Percentiles rank a stretch among this genome's conserved stretches.
Evolutionary conservation across 805 yeast species (phyloP).

Genomic region (Blastobotrys muscicola): DNA sequence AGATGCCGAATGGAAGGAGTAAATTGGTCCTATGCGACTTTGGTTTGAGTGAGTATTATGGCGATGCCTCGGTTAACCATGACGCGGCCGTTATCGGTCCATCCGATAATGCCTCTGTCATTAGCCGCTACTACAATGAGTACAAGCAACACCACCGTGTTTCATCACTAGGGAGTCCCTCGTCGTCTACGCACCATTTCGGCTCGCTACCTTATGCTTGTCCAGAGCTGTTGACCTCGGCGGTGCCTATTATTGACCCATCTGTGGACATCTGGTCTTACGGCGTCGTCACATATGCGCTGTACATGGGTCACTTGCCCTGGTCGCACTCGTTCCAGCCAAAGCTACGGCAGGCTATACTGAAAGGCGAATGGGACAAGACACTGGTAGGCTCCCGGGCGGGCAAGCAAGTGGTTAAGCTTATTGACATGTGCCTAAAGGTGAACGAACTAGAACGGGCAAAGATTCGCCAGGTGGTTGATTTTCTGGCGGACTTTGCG

Average conservation of each 20-base stretch:
- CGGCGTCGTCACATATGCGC: constrained; percentile 68
- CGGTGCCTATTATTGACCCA: constrained; percentile 45
- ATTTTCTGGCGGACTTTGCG: background rate
- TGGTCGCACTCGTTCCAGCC: constrained; percentile 83
- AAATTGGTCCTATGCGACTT: constrained; percentile 70
- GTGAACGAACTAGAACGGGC: constrained; percentile 11
- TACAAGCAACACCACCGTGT: background rate
- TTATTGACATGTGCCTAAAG: constrained; percentile 13
- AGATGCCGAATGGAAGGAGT: constrained; percentile 22
- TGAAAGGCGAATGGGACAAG: constrained; percentile 53
- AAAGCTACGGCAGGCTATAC: constrained; percentile 59
- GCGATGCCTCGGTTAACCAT: constrained; percentile 3
- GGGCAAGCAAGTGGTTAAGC: constrained; percentile 9
- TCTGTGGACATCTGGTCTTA: constrained; percentile 85
- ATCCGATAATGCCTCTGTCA: constrained; percentile 17
- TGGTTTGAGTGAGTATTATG: constrained; percentile 56
- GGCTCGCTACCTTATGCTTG: constrained; percentile 92
- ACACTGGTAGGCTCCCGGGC: constrained; percentile 27
- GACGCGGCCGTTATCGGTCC: constrained; percentile 14
- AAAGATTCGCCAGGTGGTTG: constrained; percentile 8
- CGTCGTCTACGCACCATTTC: constrained; percentile 32
- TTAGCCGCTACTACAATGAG: constrained; percentile 16
- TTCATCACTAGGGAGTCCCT: background rate
- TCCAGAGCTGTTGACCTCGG: constrained; percentile 67
- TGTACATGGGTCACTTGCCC: constrained; percentile 67